Conservation (phyloP, 2,329 filamentous ascomycete species). For the Pestalotiopsis sp. region DNA sequence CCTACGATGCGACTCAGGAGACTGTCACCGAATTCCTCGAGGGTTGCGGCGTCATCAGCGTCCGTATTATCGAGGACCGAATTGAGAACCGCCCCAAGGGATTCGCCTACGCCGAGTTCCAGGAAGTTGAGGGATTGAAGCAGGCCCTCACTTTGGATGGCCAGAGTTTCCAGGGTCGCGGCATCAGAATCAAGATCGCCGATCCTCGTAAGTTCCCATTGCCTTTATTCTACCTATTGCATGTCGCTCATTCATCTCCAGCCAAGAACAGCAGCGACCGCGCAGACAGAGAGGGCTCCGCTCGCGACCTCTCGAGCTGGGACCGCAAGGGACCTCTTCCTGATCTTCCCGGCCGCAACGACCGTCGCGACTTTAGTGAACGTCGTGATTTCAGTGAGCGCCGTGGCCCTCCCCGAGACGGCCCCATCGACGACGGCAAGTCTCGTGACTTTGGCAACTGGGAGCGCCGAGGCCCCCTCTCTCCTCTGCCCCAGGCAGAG, state of each 20-base stretch:
- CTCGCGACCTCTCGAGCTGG: slow-evolving; percentile 87
- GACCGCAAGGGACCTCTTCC: slow-evolving; percentile 88
- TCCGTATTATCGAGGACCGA: slow-evolving; percentile 96
- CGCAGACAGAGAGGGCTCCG: slow-evolving; percentile 54
- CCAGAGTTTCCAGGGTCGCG: slow-evolving; percentile 81
- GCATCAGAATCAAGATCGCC: slow-evolving; percentile 91
- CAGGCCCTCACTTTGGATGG: slow-evolving; percentile 85
- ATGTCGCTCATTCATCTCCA: slow-evolving; percentile 48
- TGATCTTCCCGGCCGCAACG: slow-evolving; percentile 57
- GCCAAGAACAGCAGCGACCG: slow-evolving; percentile 73
- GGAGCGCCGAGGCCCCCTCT: slow-evolving; percentile 92
- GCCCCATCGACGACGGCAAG: slow-evolving; percentile 74
- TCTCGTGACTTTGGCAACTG: slow-evolving; percentile 83
- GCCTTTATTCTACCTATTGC: slow-evolving; percentile 13
- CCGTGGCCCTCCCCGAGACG: slow-evolving; percentile 67
- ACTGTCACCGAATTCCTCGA: slow-evolving; percentile 86
- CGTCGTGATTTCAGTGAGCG: slow-evolving; percentile 64
- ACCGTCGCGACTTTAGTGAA: slow-evolving; percentile 28
- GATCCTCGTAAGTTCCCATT: slow-evolving; percentile 83
- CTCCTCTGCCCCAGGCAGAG: slow-evolving; percentile 64
- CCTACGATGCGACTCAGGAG: slow-evolving; percentile 86
- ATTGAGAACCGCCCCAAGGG: slow-evolving; percentile 93
- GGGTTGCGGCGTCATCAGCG: slow-evolving; percentile 83
- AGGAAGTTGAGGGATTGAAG: slow-evolving; percentile 84
- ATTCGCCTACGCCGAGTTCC: slow-evolving; percentile 97